phyloP scores from a whole-genome alignment of 2,329 filamentous ascomycete species.

The Lecanosticta acicola region DNA sequence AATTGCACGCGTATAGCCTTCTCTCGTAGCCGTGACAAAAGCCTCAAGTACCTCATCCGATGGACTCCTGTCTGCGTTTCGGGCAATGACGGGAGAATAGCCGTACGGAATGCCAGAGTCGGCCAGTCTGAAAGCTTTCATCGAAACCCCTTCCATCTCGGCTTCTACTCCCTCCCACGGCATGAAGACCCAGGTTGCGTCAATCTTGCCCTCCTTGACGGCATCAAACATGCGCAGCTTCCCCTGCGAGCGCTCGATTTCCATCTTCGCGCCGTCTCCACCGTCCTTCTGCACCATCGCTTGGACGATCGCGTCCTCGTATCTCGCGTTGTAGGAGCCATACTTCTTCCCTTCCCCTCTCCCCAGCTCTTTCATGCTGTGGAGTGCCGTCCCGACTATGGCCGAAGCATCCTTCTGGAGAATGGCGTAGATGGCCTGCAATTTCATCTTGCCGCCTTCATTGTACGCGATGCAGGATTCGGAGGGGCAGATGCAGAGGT shows the following conservation, averaged over 20 bases:
- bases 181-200: slow-evolving; percentile 32
- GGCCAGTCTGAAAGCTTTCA: slow-evolving; percentile 22
- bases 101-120: slow-evolving; percentile 30
- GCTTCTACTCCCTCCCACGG: slow-evolving; percentile 33
- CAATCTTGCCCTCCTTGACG: slow-evolving; percentile 25
- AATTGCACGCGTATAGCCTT: slow-evolving; percentile 27
- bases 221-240: slow-evolving; percentile 30
- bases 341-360: slow-evolving; percentile 27
- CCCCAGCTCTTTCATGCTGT: slow-evolving; percentile 21
- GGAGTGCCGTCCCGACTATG: slow-evolving; percentile 25
- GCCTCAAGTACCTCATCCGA: slow-evolving; percentile 19
- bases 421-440: slow-evolving; percentile 33
- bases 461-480: slow-evolving; percentile 32
- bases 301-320: slow-evolving; percentile 30
- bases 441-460: slow-evolving; percentile 24
- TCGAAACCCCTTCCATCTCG: slow-evolving; percentile 20
- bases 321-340: slow-evolving; percentile 31
- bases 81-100: slow-evolving; percentile 30
- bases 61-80: slow-evolving; percentile 18
- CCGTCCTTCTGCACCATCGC: slow-evolving; percentile 27
- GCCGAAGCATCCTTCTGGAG: slow-evolving; percentile 31
- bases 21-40: slow-evolving; percentile 27
- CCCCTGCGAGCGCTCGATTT: slow-evolving; percentile 23
- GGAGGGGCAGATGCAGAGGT: slow-evolving; percentile 31
- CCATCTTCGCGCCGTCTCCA: slow-evolving; percentile 20